Evolutionary conservation across 768 basidiomycete genomes (phyloP).

Genomic region (Leccinum variicolor): DNA sequence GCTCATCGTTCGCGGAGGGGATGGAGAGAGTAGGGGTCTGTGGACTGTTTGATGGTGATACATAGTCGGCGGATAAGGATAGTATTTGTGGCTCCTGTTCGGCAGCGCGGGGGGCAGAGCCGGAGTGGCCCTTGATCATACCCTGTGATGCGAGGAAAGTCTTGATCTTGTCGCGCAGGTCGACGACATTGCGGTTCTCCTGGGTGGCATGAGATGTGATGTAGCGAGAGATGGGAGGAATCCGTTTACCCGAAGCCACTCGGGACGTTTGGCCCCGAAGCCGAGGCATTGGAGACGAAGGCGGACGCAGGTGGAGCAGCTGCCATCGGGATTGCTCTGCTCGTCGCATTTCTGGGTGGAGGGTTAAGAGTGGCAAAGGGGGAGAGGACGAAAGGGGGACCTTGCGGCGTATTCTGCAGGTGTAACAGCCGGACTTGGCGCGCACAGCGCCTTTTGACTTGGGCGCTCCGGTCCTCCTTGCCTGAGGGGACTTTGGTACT

Average conservation of each 20-base stretch:
- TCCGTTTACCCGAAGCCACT: constrained; percentile 72
- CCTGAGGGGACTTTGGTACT: constrained; percentile 39
- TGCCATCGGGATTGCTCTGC: constrained; percentile 53
- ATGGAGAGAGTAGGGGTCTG: constrained; percentile 48
- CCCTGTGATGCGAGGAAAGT: constrained; percentile 74
- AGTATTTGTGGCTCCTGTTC: constrained; percentile 60
- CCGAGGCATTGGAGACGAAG: constrained; percentile 83
- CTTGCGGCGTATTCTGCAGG: constrained; percentile 84
- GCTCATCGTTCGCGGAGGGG: constrained; percentile 38
- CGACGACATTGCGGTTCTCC: constrained; percentile 67
- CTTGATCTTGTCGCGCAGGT: constrained; percentile 77
- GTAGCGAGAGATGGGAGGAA: background rate
- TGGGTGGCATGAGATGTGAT: constrained; percentile 28
- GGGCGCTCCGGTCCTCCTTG: constrained; percentile 47
- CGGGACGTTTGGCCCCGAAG: constrained; percentile 81
- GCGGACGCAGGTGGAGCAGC: constrained; percentile 74
- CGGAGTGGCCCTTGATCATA: constrained; percentile 88
- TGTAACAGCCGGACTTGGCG: constrained; percentile 88
- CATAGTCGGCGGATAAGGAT: constrained; percentile 41
- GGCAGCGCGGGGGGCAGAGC: constrained; percentile 54
- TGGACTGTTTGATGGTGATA: constrained; percentile 39
- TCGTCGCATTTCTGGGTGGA: constrained; percentile 78
- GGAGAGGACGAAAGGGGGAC: constrained; percentile 34
- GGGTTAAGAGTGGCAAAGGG: constrained; percentile 13
- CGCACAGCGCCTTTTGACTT: constrained; percentile 80